Evolutionary conservation across 1,139 yeast genomes (phyloP).

Genomic region (Magnusiomyces sp.): DNA sequence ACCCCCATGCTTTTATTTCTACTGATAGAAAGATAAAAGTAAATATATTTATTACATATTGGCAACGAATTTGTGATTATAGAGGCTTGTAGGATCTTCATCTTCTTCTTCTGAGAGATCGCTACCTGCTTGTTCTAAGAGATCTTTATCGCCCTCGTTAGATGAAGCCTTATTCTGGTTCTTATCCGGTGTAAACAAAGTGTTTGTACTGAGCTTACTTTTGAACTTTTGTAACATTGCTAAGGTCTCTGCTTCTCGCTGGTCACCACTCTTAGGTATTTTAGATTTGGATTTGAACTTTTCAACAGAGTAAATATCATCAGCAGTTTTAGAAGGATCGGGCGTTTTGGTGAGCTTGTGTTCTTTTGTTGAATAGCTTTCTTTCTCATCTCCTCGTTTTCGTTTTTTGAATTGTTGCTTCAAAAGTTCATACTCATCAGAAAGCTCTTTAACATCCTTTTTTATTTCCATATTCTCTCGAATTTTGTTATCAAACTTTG

Average conservation of each 20-base stretch:
- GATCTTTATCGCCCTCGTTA: background rate
- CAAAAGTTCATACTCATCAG: background rate
- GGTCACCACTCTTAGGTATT: constrained; percentile 1
- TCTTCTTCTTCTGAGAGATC: constrained; percentile 3
- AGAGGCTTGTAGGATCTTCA: background rate
- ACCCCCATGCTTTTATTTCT: no score
- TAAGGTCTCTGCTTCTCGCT: constrained; percentile 12
- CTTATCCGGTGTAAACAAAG: background rate
- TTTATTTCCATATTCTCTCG: background rate
- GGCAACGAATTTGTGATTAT: background rate
- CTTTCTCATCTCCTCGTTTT: background rate
- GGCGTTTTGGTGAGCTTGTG: no score
- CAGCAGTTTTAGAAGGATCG: no score
- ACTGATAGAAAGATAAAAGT: no score
- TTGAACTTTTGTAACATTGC: constrained; percentile 10
- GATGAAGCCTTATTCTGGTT: background rate
- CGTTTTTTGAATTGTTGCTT: background rate
- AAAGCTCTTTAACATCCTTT: background rate
- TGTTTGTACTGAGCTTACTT: constrained; percentile 2
- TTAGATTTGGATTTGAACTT: no score
- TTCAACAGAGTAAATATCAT: no score
- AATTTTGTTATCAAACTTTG: background rate
- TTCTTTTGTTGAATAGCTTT: background rate
- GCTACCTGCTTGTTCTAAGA: background rate
- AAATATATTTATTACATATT: no score